These are phyloP conservation scores for Mycocentrospora acerina DNA, from an alignment of 2,329 filamentous ascomycete genomes.

Conservation along the genomic window DNA sequence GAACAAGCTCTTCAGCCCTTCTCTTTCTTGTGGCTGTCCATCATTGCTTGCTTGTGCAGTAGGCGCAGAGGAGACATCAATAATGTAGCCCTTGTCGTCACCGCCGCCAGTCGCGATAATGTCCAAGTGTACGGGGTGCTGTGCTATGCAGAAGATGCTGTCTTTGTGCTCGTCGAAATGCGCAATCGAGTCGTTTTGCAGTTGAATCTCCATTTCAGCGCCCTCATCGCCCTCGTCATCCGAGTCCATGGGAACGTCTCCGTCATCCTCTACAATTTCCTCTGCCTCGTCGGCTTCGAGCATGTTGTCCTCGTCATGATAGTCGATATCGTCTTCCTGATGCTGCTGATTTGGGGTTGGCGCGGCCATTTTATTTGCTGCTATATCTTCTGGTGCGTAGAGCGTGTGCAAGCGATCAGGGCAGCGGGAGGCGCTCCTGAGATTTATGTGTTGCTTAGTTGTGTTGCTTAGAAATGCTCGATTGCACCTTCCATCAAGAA, in stretches of 20 bases:
- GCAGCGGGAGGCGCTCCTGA: neutral
- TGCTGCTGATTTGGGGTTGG: slow-evolving; percentile 28
- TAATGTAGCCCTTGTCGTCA: slow-evolving; percentile 82
- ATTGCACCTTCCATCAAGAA: slow-evolving; percentile 24
- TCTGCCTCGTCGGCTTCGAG: slow-evolving; percentile 75
- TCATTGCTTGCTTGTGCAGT: slow-evolving; percentile 62
- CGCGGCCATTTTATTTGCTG: slow-evolving; percentile 22
- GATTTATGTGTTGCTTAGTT: slow-evolving; percentile 12
- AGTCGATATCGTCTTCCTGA: slow-evolving; percentile 38
- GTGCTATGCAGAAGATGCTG: slow-evolving; percentile 91
- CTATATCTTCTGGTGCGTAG: neutral
- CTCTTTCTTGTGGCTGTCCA: slow-evolving; percentile 57
- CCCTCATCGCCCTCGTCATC: slow-evolving; percentile 61
- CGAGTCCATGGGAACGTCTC: slow-evolving; percentile 78
- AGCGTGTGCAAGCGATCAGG: no score
- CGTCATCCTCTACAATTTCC: slow-evolving; percentile 70
- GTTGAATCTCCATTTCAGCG: slow-evolving; percentile 65
- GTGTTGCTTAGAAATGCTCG: slow-evolving; percentile 39
- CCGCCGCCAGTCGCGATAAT: slow-evolving; percentile 87
- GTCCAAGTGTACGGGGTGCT: slow-evolving; percentile 76
- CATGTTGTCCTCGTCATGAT: slow-evolving; percentile 69
- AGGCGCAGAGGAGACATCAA: slow-evolving; percentile 68
- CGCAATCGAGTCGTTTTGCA: slow-evolving; percentile 89
- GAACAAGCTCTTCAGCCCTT: slow-evolving; percentile 66
- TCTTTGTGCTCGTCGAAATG: slow-evolving; percentile 91